A percentile compares a stretch with the other conserved stretches of the same genome.
These are phyloP conservation scores for Fusarium sp. DNA, from an alignment of 2,329 filamentous ascomycete genomes.

Conservation along the genomic window DNA sequence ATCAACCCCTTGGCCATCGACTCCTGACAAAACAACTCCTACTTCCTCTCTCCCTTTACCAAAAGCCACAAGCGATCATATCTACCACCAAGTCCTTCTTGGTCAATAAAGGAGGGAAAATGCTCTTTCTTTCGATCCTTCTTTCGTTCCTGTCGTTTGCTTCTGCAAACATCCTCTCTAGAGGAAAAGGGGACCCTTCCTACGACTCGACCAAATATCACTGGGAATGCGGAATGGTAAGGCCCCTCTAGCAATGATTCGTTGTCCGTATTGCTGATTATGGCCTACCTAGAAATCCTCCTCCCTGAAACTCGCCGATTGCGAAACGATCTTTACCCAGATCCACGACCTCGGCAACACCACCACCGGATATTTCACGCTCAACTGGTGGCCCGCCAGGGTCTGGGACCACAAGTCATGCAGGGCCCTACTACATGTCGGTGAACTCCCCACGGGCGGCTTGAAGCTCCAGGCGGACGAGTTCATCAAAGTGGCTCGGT, in stretches of 20 bases:
- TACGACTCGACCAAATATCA: background rate
- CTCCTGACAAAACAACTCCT: background rate
- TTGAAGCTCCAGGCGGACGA: background rate
- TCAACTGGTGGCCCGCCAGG: background rate
- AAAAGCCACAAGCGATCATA: background rate
- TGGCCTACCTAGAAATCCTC: no score
- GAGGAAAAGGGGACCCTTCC: background rate
- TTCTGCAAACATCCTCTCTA: background rate
- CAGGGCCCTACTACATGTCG: background rate
- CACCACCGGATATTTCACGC: no score
- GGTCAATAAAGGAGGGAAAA: background rate
- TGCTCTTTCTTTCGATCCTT: background rate
- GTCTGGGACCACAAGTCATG: background rate
- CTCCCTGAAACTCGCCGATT: background rate
- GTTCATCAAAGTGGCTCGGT: background rate
- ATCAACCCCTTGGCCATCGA: background rate
- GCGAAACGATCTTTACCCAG: background rate
- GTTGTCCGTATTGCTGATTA: no score
- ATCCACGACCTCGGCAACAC: background rate
- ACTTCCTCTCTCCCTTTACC: background rate
- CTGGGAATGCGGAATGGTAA: slow-evolving; percentile 15
- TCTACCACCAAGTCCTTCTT: background rate
- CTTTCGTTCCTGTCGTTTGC: background rate
- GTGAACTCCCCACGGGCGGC: background rate
- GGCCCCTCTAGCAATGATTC: no score